Conservation (phyloP, 768 basidiomycete species). For the Strobilomyces echinocephalus region DNA sequence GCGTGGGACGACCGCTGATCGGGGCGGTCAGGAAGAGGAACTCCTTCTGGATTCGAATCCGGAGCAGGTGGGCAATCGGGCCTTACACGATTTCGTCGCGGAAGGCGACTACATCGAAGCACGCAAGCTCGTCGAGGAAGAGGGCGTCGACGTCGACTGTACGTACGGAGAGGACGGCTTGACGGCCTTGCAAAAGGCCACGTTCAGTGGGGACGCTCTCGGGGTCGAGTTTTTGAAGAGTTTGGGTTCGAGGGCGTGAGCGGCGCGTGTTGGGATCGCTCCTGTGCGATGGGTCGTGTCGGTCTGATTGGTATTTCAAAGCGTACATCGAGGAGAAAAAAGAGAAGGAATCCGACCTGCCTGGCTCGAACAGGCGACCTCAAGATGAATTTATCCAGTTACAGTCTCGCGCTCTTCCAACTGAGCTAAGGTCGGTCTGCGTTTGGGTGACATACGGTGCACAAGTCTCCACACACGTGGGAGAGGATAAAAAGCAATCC, state of each 20-base stretch:
- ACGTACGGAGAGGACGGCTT: conserved; percentile 15
- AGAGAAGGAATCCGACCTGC: conserved; percentile 29
- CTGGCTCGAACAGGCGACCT: conserved; percentile 44
- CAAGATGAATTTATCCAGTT: conserved; percentile 36
- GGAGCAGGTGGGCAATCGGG: conserved; percentile 14
- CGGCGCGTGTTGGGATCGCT: too few species aligned
- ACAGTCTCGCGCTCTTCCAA: conserved; percentile 50
- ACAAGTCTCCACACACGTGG: too few species aligned
- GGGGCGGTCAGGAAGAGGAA: conserved; percentile 21
- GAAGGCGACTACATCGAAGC: conserved; percentile 18
- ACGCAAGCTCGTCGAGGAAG: conserved; percentile 14
- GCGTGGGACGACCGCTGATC: too few species aligned
- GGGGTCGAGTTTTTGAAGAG: conserved; percentile 19
- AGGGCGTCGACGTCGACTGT: conserved; percentile 20
- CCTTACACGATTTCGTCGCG: conserved; percentile 25
- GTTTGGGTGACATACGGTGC: too few species aligned
- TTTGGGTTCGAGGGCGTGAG: conserved; percentile 16
- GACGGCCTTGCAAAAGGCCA: conserved; percentile 24
- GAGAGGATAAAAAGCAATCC: conserved; percentile 13
- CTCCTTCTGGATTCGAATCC: conserved; percentile 16
- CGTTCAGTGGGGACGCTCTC: conserved; percentile 14
- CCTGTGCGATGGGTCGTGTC: too few species aligned
- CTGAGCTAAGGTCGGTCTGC: conserved; percentile 34
- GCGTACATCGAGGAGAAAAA: neutral
- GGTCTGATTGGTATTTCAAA: too few species aligned